These are phyloP conservation scores for Lanmaoa rubissima DNA, from an alignment of 768 basidiomycete species.

Conservation along the genomic window DNA sequence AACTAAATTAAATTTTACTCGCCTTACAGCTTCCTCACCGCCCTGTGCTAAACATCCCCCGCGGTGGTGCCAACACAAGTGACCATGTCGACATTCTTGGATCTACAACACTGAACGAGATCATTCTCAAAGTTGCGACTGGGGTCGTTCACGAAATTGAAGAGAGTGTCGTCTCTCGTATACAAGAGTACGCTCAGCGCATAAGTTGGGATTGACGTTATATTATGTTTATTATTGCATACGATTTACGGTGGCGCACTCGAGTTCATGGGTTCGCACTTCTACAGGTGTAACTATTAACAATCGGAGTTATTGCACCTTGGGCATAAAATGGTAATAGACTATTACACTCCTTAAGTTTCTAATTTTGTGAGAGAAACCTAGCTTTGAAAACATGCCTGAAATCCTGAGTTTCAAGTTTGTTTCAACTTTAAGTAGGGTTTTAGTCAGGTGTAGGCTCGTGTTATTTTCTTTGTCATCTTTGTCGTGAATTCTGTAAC, in stretches of 20 bases:
- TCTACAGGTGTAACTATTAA: no score
- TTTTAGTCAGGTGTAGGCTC: no score
- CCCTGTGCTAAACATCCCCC: constrained; percentile 67
- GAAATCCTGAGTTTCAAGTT: no score
- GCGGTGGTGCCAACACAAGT: constrained; percentile 90
- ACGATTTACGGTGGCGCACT: not conserved
- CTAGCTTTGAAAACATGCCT: no score
- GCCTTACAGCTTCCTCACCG: constrained; percentile 68
- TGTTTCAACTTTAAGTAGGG: no score
- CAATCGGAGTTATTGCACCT: no score
- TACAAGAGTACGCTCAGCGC: constrained; percentile 68
- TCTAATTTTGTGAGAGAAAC: no score
- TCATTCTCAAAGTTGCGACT: constrained; percentile 87
- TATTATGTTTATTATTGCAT: constrained; percentile 4
- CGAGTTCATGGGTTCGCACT: no score
- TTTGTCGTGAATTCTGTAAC: no score
- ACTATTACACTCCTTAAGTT: no score
- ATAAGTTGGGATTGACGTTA: constrained; percentile 72
- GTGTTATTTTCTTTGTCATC: no score
- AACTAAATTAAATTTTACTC: constrained; percentile 5
- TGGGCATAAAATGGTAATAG: no score
- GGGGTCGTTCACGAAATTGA: constrained; percentile 73
- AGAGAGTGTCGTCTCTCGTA: constrained; percentile 71
- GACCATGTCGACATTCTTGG: constrained; percentile 89
- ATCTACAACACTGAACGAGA: constrained; percentile 79